Evolutionary conservation across 139 green algal genomes (phyloP).

Genomic region (Coelastrella sp.): DNA sequence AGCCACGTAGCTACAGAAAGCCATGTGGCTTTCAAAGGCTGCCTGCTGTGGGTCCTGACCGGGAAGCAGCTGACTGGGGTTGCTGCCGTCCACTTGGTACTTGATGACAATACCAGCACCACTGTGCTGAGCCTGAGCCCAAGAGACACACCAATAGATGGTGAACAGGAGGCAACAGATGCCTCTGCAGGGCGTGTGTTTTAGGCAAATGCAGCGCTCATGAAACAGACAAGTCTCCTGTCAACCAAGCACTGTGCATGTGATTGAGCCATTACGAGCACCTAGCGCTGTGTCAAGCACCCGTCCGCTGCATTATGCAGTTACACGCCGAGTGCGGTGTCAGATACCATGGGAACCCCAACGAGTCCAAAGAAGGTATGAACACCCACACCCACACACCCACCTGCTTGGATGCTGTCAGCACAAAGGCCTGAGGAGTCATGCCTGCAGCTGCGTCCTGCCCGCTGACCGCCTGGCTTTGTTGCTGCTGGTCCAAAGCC

Average conservation of each 20-base stretch:
- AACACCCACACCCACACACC: no score
- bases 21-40: constrained; percentile 57
- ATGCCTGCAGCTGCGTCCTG: neutral
- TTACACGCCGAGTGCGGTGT: no score
- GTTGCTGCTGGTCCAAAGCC: neutral
- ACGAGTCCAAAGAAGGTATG: no score
- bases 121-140: constrained; percentile 22
- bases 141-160: neutral
- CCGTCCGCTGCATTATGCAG: no score
- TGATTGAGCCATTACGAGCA: no score
- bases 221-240: neutral
- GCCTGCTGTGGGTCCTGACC: constrained; percentile 46
- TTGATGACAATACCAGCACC: constrained; percentile 50
- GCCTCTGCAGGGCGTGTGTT: neutral
- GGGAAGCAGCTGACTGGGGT: constrained; percentile 36
- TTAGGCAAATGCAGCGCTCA: neutral
- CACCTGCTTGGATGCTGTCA: constrained; percentile 7
- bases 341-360: no score
- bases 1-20: constrained; percentile 69
- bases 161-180: neutral
- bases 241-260: neutral
- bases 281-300: no score
- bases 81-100: constrained; percentile 60
- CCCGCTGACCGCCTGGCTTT: neutral
- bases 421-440: neutral